phyloP scores from a whole-genome alignment of 2,329 filamentous ascomycete species.

The Orbilia brochopaga region DNA sequence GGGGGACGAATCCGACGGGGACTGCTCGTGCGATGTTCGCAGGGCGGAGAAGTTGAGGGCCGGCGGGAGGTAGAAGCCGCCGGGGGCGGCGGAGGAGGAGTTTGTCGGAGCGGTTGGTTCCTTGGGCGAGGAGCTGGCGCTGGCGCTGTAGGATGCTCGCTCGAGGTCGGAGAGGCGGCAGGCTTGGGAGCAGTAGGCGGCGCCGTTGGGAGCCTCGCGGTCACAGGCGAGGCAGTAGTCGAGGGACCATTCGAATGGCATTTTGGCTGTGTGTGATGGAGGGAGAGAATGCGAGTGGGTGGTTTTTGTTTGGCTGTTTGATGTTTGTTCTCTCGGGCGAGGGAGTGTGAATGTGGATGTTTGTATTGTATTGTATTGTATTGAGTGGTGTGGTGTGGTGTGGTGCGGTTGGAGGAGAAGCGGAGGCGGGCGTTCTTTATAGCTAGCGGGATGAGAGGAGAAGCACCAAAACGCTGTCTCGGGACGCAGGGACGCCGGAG shows the following conservation, averaged over 20 bases:
- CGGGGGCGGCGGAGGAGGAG: constrained; percentile 58
- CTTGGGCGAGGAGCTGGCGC: constrained; percentile 62
- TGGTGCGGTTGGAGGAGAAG: too few relatives aligned
- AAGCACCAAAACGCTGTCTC: too few relatives aligned
- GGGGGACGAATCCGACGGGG: constrained; percentile 63
- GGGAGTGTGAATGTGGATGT: too few relatives aligned
- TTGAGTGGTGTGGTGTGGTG: too few relatives aligned
- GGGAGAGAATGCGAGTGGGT: too few relatives aligned
- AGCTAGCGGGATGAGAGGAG: too few relatives aligned
- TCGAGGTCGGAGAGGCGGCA: constrained; percentile 89
- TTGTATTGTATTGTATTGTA: too few relatives aligned
- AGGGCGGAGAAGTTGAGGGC: constrained; percentile 71
- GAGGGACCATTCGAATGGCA: constrained; percentile 70
- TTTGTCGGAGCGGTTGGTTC: constrained; percentile 60
- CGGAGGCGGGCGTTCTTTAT: too few relatives aligned
- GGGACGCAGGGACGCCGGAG: too few relatives aligned
- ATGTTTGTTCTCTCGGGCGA: too few relatives aligned
- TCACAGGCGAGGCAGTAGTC: constrained; percentile 95
- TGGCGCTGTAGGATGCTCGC: constrained; percentile 64
- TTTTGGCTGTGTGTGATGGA: constrained; percentile 3
- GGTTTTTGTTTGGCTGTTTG: too few relatives aligned
- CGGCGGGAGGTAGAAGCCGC: constrained; percentile 71
- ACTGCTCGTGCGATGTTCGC: constrained; percentile 52
- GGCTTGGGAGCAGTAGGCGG: constrained; percentile 62
- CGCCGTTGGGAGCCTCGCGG: constrained; percentile 53